A percentile compares a stretch with the other conserved stretches of the same genome.
Evolutionary conservation across 2,329 filamentous ascomycete genomes (phyloP).

Genomic region (Dactylonectria estremocensis): DNA sequence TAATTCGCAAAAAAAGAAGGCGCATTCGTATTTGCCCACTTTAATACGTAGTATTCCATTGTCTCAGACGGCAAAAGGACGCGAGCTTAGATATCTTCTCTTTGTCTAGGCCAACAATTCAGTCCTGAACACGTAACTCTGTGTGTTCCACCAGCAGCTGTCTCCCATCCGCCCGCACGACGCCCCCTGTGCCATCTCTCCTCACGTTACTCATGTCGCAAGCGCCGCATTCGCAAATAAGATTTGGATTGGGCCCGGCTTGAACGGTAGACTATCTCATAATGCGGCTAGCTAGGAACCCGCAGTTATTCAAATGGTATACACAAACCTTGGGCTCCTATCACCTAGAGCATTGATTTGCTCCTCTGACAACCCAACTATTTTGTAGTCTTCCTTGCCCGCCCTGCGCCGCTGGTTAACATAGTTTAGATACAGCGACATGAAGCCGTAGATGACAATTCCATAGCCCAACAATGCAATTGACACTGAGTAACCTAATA

Average conservation of each 20-base stretch:
- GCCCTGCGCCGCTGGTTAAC: conserved; percentile 22
- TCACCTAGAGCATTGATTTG: conserved; percentile 27
- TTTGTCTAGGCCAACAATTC: too few species aligned
- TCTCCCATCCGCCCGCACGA: too few species aligned
- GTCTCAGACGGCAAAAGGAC: too few species aligned
- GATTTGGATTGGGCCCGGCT: background rate
- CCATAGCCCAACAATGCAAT: conserved; percentile 24
- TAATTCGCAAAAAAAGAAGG: too few species aligned
- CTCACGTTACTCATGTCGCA: too few species aligned
- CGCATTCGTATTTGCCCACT: too few species aligned
- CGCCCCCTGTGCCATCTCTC: too few species aligned
- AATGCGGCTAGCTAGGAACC: background rate
- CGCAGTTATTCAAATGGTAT: conserved; percentile 14
- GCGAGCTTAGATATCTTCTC: too few species aligned
- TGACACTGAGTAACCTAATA: conserved; percentile 24
- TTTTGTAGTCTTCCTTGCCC: conserved; percentile 28
- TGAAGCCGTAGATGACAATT: conserved; percentile 22
- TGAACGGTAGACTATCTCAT: background rate
- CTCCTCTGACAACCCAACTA: conserved; percentile 20
- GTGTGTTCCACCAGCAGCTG: too few species aligned
- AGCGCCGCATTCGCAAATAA: background rate
- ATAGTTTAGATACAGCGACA: conserved; percentile 23
- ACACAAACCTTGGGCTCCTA: conserved; percentile 26
- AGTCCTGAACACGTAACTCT: too few species aligned
- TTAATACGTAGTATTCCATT: too few species aligned